Evolutionary conservation across 768 basidiomycete species (phyloP).

Genomic region (Cubamyces sp.): DNA sequence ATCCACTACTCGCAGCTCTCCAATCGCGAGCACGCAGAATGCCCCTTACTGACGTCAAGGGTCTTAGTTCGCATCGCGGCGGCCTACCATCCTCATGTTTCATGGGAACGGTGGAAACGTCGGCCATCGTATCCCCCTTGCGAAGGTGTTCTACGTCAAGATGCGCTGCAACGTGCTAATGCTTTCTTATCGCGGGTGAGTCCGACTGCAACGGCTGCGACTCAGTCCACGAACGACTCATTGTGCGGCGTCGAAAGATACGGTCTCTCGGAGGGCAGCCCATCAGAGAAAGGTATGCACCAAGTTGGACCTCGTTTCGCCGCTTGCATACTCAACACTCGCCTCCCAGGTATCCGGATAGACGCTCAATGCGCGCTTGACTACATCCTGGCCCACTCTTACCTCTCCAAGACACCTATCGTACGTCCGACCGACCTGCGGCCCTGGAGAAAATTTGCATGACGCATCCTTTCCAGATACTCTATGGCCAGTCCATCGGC

Average conservation of each 20-base stretch:
- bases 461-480: slow-evolving; percentile 45
- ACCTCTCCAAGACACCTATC: slow-evolving; percentile 66
- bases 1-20: neutral
- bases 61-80: slow-evolving; percentile 45
- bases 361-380: slow-evolving; percentile 88
- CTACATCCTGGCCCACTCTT: slow-evolving; percentile 66
- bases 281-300: slow-evolving; percentile 75
- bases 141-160: slow-evolving; percentile 75
- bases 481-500: slow-evolving; percentile 89
- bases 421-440: slow-evolving; percentile 44
- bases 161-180: slow-evolving; percentile 94
- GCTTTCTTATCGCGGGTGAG: slow-evolving; percentile 90
- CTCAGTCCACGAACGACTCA: slow-evolving; percentile 4
- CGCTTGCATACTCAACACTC: neutral
- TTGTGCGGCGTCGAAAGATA: slow-evolving; percentile 55
- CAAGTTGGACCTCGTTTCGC: neutral
- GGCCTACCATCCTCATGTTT: slow-evolving; percentile 92
- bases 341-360: slow-evolving; percentile 63
- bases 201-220: slow-evolving; percentile 1
- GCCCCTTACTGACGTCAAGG: slow-evolving; percentile 16
- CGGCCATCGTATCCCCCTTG: slow-evolving; percentile 91
- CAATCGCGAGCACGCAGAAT: neutral
- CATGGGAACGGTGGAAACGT: slow-evolving; percentile 89
- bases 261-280: slow-evolving; percentile 83
- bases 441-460: neutral